Evolutionary conservation across 1,284 basidiomycete genomes (phyloP).

Genomic region (Leccinum fallax): DNA sequence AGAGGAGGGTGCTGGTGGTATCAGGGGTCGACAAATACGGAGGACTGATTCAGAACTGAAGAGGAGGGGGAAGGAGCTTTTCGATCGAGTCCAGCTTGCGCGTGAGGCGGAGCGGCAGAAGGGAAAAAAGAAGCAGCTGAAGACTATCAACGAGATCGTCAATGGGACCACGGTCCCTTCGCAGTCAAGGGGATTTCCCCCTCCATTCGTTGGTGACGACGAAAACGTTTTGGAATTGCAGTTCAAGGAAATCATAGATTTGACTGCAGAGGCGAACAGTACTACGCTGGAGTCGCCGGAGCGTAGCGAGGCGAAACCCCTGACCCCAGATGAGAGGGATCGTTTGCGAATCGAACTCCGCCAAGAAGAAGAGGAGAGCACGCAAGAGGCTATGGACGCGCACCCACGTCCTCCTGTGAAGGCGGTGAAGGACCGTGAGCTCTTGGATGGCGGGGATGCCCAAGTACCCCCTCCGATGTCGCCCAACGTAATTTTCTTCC

Average conservation of each 20-base stretch:
- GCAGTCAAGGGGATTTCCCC: neutral
- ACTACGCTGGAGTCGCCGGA: slow-evolving; percentile 32
- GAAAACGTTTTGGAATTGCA: neutral
- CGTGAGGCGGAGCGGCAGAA: slow-evolving; percentile 15
- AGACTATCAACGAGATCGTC: slow-evolving; percentile 18
- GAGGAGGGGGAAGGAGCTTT: slow-evolving; percentile 27
- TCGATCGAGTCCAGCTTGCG: slow-evolving; percentile 16
- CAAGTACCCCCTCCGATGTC: slow-evolving; percentile 6
- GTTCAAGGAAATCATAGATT: slow-evolving; percentile 23
- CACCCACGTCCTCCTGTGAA: neutral
- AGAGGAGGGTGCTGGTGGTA: neutral
- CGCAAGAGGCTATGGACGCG: slow-evolving; percentile 31
- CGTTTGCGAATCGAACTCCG: slow-evolving; percentile 28
- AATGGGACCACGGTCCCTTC: slow-evolving; percentile 6
- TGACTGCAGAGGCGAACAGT: slow-evolving; percentile 30
- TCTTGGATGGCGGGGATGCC: neutral
- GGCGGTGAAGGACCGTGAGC: neutral
- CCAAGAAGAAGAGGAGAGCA: slow-evolving; percentile 35
- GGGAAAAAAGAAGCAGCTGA: slow-evolving; percentile 17
- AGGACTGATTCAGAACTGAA: slow-evolving; percentile 27
- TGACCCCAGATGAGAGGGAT: slow-evolving; percentile 13
- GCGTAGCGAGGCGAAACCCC: slow-evolving; percentile 10
- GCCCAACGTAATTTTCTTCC: slow-evolving; percentile 15
- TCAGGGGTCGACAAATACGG: neutral
- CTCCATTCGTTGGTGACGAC: neutral